phyloP scores from a whole-genome alignment of 257 asterid species.

The Forsythia viridissima region DNA sequence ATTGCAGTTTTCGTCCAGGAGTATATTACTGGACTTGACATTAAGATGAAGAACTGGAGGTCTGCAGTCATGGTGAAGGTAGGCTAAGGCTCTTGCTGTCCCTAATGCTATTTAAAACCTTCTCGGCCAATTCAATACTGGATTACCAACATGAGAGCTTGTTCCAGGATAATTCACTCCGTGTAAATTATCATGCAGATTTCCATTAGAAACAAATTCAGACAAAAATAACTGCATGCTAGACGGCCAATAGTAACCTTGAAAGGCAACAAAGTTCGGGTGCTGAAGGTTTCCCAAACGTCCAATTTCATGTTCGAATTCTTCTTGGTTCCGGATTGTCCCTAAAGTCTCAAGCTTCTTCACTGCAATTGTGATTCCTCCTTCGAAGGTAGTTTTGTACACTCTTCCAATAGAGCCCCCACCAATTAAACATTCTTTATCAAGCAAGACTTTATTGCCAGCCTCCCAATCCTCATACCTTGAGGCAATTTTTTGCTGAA shows the following conservation, averaged over 20 bases:
- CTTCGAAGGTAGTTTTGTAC: conserved; percentile 73
- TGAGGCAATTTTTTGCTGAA: conserved; percentile 75
- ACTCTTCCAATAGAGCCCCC: too few relatives aligned
- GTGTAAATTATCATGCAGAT: conserved; percentile 79
- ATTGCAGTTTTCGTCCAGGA: conserved; percentile 51
- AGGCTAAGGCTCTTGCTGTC: conserved; percentile 70
- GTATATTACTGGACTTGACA: conserved; percentile 75
- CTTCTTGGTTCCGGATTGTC: conserved; percentile 75
- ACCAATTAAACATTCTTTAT: conserved; percentile 53
- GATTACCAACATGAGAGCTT: conserved; percentile 65
- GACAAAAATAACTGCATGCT: conserved; percentile 75
- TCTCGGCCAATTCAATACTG: conserved; percentile 66
- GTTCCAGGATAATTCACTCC: conserved; percentile 65
- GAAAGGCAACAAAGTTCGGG: conserved; percentile 64
- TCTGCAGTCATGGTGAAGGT: conserved; percentile 92
- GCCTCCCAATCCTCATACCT: conserved; percentile 95
- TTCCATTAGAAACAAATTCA: conserved; percentile 69
- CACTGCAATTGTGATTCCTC: conserved; percentile 71
- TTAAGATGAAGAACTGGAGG: conserved; percentile 85
- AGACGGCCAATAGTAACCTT: conserved; percentile 92
- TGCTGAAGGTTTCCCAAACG: conserved; percentile 65
- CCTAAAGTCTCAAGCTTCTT: conserved; percentile 87
- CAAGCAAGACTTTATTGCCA: conserved; percentile 87
- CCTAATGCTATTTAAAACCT: conserved; percentile 79
- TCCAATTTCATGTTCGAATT: conserved; percentile 82